Evolutionary conservation across 495 filamentous ascomycete genomes (phyloP), one percentile per base, ranked within the genome.

Genomic region (Penicillium mononematosum): DNA sequence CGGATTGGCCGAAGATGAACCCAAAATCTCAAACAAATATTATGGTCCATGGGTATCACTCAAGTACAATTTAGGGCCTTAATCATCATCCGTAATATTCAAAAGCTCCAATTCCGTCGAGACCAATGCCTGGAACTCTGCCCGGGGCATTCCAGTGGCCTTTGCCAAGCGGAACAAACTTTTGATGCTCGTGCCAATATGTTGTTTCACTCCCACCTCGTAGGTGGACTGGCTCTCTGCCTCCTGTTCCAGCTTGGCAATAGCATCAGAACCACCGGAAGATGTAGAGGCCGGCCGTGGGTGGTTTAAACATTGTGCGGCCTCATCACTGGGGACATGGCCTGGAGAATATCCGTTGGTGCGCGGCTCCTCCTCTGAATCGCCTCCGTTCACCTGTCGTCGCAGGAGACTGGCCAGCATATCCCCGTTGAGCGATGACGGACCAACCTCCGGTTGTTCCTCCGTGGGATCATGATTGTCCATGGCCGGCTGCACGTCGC

Each of bases 121-220:
- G 3, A 98, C 82, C 58, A 96, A 70, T 50, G 82, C 75, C 71
- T 92, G 88, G 73, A 98, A 97, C 60, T 96, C 92, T 25, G 81
- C 80, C 47, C 89, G 78, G 46, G 89, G 85, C 58, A 98, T 91
- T 3, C 94, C 94, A 19, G 85, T 85, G 16, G 84, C 81, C 63
- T 85, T 83, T 43, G 91, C 90, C 32, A 98, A 75, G 38, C 91
- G 78, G 66, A 87, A 96, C 58, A 98, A 70, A 70, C 89, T 94
- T 78, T 96, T 92, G 58, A 98, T 85, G 65, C 86, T 92, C 7
- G 89, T 85, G 43, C 88, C 83, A 25, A 98, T 87, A 71, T 97
- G 94, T 70, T 96, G 90, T 70, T 90, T 90, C 20, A 97, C 84
- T 4, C 87, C 92, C 14, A 89, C 77, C 66, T 96, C 91, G 52